Percentiles rank a stretch among this genome's conserved stretches.
Conservation (phyloP, 1,284 basidiomycete species). For the Marasmius tenuissimus region DNA sequence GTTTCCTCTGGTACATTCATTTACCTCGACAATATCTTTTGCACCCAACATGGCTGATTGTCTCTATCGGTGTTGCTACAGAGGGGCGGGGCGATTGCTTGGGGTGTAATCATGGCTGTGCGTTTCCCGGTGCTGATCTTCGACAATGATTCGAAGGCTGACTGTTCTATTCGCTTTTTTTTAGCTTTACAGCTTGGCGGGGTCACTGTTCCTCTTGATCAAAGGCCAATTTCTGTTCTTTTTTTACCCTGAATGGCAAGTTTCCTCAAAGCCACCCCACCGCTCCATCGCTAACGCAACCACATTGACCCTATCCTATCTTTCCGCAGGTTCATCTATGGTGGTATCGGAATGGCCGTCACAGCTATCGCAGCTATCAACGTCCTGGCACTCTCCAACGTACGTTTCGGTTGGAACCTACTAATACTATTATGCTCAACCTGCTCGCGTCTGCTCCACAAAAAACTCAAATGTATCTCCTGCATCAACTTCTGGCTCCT, state of each 20-base stretch:
- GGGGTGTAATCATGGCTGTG: slow-evolving; percentile 67
- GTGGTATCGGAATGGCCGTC: slow-evolving; percentile 66
- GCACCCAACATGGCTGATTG: slow-evolving; percentile 20
- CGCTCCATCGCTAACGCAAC: background rate
- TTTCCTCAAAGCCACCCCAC: slow-evolving; percentile 9
- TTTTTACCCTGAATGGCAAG: slow-evolving; percentile 67
- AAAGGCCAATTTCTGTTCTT: slow-evolving; percentile 73
- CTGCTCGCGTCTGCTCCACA: background rate
- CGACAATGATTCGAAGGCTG: background rate
- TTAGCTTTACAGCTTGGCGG: slow-evolving; percentile 68
- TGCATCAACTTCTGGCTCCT: slow-evolving; percentile 12
- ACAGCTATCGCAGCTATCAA: slow-evolving; percentile 56
- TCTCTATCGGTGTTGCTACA: slow-evolving; percentile 33
- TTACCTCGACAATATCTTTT: background rate
- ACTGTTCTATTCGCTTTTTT: slow-evolving; percentile 9
- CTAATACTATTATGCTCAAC: background rate
- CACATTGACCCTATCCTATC: background rate
- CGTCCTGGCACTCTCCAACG: slow-evolving; percentile 68
- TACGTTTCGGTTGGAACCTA: slow-evolving; percentile 31
- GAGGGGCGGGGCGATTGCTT: slow-evolving; percentile 75
- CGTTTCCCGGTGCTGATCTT: slow-evolving; percentile 20
- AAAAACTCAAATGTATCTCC: background rate
- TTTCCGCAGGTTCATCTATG: slow-evolving; percentile 66
- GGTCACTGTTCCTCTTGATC: slow-evolving; percentile 66
- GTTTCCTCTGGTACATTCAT: slow-evolving; percentile 58